Conservation (phyloP, 169 alveolate genomes). For the Plasmodium reichenowi region DNA sequence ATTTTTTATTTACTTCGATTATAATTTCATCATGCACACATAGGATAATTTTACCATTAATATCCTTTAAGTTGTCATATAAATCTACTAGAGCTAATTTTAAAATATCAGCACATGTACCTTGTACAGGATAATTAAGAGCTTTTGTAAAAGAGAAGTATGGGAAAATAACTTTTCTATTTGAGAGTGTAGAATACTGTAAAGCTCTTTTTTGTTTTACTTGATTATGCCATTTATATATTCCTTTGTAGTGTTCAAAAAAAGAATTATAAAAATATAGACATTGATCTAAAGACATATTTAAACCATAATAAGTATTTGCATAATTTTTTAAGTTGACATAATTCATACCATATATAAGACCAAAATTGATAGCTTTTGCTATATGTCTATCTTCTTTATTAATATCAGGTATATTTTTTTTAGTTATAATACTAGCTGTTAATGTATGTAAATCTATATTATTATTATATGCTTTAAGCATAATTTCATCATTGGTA, state of each 20-base stretch:
- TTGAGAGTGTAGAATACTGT: conserved; percentile 81
- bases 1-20: conserved; percentile 84
- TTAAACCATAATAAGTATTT: conserved; percentile 84
- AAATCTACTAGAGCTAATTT: conserved; percentile 87
- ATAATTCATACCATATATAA: conserved; percentile 90
- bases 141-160: conserved; percentile 88
- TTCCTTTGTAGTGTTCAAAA: conserved; percentile 87
- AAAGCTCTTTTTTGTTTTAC: conserved; percentile 80
- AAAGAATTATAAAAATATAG: conserved; percentile 83
- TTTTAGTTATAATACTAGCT: conserved; percentile 84
- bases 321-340: conserved; percentile 88
- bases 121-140: conserved; percentile 91
- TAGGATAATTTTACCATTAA: conserved; percentile 85
- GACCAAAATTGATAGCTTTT: conserved; percentile 91
- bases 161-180: conserved; percentile 87
- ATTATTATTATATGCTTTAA: conserved; percentile 86
- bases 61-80: conserved; percentile 78
- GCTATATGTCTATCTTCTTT: conserved; percentile 92
- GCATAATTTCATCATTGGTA: conserved; percentile 88
- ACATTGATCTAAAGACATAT: conserved; percentile 84
- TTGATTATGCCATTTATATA: conserved; percentile 88
- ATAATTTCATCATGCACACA: conserved; percentile 90
- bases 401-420: conserved; percentile 77
- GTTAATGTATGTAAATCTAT: conserved; percentile 85
- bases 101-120: conserved; percentile 91